Base-by-base conservation (phyloP, 805 yeast species). In the Ogataea zsoltii region DNA sequence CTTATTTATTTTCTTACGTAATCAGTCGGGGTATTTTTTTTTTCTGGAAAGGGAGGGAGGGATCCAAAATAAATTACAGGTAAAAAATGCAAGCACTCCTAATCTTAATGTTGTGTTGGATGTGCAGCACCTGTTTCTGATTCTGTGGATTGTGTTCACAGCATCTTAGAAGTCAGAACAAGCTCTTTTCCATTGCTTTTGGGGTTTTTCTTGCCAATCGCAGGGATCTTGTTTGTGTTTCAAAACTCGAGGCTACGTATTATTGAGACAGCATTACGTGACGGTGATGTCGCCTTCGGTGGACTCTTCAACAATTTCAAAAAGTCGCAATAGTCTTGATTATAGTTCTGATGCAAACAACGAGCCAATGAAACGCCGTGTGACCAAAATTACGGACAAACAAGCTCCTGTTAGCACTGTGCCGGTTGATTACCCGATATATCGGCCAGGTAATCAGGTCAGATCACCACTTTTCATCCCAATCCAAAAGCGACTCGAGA, bases 381-480 rank as follows among this genome's bases (percentile, higher is more conserved):
- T 21, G 13, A 12, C 13, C 12, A n/a, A 35, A 4, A 21, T 6
- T 6, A n/a, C n/a, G 17, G 38, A n/a, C 40, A 36, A 31, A 18
- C 31, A 28, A 28, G 31, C n/a, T 28, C 14, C 25, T 6, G 25
- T 5, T 21, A 6, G 7, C 25, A 9, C 25, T 21, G 15, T 13
- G 14, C 33, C 33, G 33, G 33, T 14, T 18, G 16, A 15, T 3
- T 55, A 46, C 35, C 56, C 59, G 1, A 45, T 40, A 7, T 56
- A 56, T 39, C 42, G 60, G 36, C 59, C 62, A 2, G 46, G 52
- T 4, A 50, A 56, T 33, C 36, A 78, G 69, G 55, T 74, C 12
- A 67, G 77, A 56, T 85, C 85, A 3, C 88, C 84, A 5, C 66
- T 73, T 41, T 67, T 63, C 14, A 76, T 82, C 2, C 88, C 92